Percentiles rank a stretch among this genome's conserved stretches.
These are phyloP conservation scores for Triadica sebifera DNA, from an alignment of 345 rosid species.

Conservation along the genomic window DNA sequence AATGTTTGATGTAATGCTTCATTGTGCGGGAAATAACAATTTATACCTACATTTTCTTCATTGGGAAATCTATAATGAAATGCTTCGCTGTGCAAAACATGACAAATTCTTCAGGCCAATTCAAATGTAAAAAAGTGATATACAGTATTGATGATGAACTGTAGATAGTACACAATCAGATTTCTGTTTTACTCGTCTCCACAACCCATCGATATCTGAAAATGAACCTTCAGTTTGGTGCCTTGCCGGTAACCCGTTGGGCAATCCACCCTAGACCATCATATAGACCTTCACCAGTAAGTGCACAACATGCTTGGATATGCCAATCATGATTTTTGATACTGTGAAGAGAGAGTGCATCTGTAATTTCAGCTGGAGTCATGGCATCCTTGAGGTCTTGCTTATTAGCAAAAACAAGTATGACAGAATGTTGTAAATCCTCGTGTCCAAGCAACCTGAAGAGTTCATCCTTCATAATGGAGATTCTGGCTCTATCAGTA, in stretches of 20 bases:
- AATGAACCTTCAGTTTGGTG: conserved; percentile 14
- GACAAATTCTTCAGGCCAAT: conserved; percentile 5
- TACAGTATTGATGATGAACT: conserved; percentile 14
- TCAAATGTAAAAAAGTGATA: conserved; percentile 23
- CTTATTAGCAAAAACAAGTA: conserved; percentile 85
- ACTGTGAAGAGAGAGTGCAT: conserved; percentile 83
- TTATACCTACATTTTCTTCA: conserved; percentile 21
- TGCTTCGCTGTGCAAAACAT: conserved; percentile 27
- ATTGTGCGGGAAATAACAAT: conserved; percentile 21
- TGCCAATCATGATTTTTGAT: conserved; percentile 98
- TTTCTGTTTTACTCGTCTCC: conserved; percentile 6
- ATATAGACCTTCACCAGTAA: conserved; percentile 80
- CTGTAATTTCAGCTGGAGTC: conserved; percentile 86
- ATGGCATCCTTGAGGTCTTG: conserved; percentile 92
- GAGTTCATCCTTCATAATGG: conserved; percentile 85
- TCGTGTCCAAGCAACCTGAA: conserved; percentile 75
- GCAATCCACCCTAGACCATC: conserved; percentile 93
- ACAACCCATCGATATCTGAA: conserved; percentile 7
- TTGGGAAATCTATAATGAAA: conserved; percentile 15
- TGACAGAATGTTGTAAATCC: conserved; percentile 67
- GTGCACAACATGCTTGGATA: conserved; percentile 87
- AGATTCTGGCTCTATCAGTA: conserved; percentile 87
- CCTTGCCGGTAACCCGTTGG: conserved; percentile 77
- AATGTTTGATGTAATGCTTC: conserved; percentile 18
- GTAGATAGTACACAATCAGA: conserved; percentile 30